Evolutionary conservation across 1,284 basidiomycete species (phyloP).

Genomic region (Rhodotorula sp.): DNA sequence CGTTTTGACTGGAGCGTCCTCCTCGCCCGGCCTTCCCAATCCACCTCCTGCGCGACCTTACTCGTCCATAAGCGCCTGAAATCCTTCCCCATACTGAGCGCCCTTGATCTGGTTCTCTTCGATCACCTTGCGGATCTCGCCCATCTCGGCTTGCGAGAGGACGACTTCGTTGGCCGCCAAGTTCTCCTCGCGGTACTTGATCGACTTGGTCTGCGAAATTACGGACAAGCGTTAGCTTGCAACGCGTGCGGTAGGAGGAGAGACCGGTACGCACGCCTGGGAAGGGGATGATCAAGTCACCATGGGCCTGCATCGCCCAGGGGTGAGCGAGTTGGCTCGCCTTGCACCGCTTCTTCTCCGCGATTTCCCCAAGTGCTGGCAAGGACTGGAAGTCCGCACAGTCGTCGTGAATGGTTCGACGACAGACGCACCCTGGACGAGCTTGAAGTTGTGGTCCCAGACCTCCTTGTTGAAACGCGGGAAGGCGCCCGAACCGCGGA

Average conservation of each 20-base stretch:
- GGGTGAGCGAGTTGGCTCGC: slow-evolving; percentile 60
- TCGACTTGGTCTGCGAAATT: slow-evolving; percentile 26
- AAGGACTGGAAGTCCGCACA: background rate
- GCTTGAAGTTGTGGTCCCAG: slow-evolving; percentile 58
- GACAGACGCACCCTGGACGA: slow-evolving; percentile 38
- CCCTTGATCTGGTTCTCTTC: slow-evolving; percentile 15
- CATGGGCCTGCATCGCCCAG: slow-evolving; percentile 59
- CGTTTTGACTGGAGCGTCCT: too few relatives aligned
- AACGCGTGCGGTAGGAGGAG: background rate
- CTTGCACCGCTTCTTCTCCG: slow-evolving; percentile 54
- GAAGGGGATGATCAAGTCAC: slow-evolving; percentile 53
- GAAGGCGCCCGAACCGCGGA: slow-evolving; percentile 46
- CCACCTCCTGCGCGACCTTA: background rate
- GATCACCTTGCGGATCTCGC: slow-evolving; percentile 2
- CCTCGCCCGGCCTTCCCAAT: too few relatives aligned
- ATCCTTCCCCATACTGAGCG: slow-evolving; percentile 2
- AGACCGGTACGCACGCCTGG: slow-evolving; percentile 27
- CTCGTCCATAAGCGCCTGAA: background rate
- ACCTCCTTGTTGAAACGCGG: slow-evolving; percentile 50
- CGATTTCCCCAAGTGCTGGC: slow-evolving; percentile 52
- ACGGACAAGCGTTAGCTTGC: accelerated
- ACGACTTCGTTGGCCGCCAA: slow-evolving; percentile 11
- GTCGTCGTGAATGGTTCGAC: slow-evolving; percentile 46
- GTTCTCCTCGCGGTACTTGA: slow-evolving; percentile 34
- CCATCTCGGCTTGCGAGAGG: slow-evolving; percentile 8